Evolutionary conservation across 2,329 filamentous ascomycete genomes (phyloP).

Genomic region (Ophiostoma australiae): DNA sequence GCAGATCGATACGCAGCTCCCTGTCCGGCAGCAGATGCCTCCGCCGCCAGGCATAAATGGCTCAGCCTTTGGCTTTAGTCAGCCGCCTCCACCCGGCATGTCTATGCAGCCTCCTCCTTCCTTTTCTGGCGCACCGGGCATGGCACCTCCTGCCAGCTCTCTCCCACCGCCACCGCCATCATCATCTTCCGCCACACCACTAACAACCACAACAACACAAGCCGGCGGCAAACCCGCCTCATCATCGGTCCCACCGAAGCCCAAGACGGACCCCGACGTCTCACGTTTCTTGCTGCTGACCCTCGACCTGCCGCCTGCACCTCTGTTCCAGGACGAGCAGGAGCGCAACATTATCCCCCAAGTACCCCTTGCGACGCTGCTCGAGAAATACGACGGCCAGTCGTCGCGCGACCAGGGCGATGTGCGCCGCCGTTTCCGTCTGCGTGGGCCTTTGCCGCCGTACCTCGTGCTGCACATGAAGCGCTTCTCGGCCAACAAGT

Average conservation of each 20-base stretch:
- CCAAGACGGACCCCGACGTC: constrained; percentile 59
- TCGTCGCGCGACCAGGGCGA: constrained; percentile 83
- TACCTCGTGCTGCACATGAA: constrained; percentile 94
- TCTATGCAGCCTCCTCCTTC: constrained; percentile 8
- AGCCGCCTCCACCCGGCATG: constrained; percentile 14
- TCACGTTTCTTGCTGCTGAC: constrained; percentile 87
- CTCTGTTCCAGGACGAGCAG: constrained; percentile 91
- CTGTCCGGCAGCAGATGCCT: constrained; percentile 12
- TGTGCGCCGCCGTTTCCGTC: constrained; percentile 80
- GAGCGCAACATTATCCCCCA: constrained; percentile 96
- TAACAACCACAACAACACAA: neutral
- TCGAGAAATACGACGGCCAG: constrained; percentile 89
- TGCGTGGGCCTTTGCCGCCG: constrained; percentile 85
- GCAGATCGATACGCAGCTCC: constrained; percentile 23
- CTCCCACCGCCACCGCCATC: constrained; percentile 15
- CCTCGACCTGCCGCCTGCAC: constrained; percentile 83
- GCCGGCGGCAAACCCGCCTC: neutral
- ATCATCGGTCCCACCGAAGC: constrained; percentile 44
- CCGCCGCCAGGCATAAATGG: constrained; percentile 21
- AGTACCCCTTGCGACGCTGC: constrained; percentile 73
- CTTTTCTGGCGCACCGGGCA: constrained; percentile 8
- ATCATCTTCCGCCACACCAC: neutral
- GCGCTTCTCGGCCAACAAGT: constrained; percentile 94
- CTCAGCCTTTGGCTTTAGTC: constrained; percentile 13
- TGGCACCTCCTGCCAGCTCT: neutral